Evolutionary conservation across 192 early-diverging fungal species (phyloP), one percentile per base, ranked within the genome.

Genomic region (Backusella liffmaniae): DNA sequence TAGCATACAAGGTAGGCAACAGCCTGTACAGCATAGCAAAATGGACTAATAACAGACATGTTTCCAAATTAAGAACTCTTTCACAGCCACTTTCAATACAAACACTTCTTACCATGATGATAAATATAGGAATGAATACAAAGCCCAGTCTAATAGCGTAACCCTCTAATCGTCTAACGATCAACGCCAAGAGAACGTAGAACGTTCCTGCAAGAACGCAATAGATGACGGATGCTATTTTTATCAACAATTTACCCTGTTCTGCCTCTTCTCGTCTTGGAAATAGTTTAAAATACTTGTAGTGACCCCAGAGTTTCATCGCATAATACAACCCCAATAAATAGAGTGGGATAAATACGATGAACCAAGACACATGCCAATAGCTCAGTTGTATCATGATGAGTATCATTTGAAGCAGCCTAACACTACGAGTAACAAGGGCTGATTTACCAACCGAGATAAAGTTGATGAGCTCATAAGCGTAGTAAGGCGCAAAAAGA

Each of bases 401-500:
- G 13, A 37, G 73, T n/a, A 73, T 79, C 35, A 70, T 76, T 62
- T 67, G 82, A 67, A 37, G 81, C 51, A 53, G 75, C 16, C 35
- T 4, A 41, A 3, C 7, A 21, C 5, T 16, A 0, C 67, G 34
- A 13, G 37, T n/a, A 41, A 23, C 34, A 16, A 35, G n/a, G 35
- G 36, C 67, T 9, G 18, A 23, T 69, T 21, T 69, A 37, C 67
- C 9, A 32, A 69, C 76, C 41, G 81, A 76, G 26, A 93, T 35
- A 39, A 93, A 78, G 68, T 93, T 82, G 34, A 92, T 83, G 10
- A 75, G 79, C 59, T 97, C 95, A 18, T 94, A 71, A 23, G 90
- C 46, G 75, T 93, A 92, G 88, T 92, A 95, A 15, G 95, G 95
- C 9, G 86, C 79, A 81, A 94, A 94, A 1, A 96, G 91, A 0